Conservation (phyloP, 208 protist genomes). For the Crithidia thermophila region DNA sequence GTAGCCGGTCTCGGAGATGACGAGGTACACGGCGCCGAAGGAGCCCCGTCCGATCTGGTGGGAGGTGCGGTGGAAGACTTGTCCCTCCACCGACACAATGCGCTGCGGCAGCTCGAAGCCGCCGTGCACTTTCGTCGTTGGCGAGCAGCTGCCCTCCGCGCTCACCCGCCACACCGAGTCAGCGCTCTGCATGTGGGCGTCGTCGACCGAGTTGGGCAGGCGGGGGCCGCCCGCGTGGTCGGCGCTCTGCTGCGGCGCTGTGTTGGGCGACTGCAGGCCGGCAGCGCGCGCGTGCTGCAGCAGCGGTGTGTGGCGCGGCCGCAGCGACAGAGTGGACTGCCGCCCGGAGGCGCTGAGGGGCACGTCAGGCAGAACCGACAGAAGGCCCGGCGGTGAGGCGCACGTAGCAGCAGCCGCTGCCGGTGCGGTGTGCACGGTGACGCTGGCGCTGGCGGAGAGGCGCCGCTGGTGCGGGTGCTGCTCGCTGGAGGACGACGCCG, state of each 20-base stretch:
- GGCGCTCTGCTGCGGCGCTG: not conserved
- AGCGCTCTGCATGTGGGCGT: not conserved
- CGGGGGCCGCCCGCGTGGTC: not conserved
- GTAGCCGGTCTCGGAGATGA: constrained; percentile 59
- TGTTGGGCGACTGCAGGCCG: not conserved
- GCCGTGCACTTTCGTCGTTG: not conserved
- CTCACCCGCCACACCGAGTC: not conserved
- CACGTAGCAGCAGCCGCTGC: not conserved
- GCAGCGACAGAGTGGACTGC: not conserved
- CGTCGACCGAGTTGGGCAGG: not conserved
- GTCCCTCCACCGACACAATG: constrained; percentile 42
- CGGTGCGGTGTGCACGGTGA: too few species aligned
- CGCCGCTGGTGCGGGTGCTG: too few species aligned
- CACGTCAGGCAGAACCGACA: not conserved
- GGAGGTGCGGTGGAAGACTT: constrained; percentile 53
- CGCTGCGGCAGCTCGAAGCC: constrained; percentile 23
- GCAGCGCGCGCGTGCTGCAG: not conserved
- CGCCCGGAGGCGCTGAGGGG: constrained; percentile 14
- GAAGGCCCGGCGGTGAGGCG: not conserved
- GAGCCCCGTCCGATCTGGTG: constrained; percentile 53
- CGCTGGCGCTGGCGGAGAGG: not conserved
- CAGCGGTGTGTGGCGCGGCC: not conserved
- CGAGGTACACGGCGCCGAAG: constrained; percentile 72
- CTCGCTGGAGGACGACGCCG: not conserved
- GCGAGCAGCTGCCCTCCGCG: not conserved